Evolutionary conservation across 2,329 filamentous ascomycete genomes (phyloP).

Genomic region (Hymenoscyphus fructigenus): DNA sequence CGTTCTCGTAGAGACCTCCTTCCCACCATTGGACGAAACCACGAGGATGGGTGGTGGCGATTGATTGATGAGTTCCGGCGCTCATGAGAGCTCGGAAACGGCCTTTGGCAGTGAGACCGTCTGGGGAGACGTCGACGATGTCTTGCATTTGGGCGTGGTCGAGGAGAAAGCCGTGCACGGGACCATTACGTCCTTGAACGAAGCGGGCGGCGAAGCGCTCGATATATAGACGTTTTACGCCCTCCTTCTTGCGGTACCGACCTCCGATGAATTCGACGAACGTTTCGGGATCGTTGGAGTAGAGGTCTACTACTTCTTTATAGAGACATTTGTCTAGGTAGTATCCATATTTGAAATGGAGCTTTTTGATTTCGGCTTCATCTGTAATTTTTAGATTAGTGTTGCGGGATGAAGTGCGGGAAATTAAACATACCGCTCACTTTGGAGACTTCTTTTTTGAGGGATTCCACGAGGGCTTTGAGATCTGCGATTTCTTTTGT

Average conservation of each 20-base stretch:
- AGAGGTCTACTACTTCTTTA: slow-evolving; percentile 53
- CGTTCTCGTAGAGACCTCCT: slow-evolving; percentile 58
- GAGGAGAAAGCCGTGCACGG: slow-evolving; percentile 54
- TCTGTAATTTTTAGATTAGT: slow-evolving; percentile 38
- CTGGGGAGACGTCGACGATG: slow-evolving; percentile 50
- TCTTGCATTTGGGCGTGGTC: slow-evolving; percentile 59
- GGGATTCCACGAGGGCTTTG: slow-evolving; percentile 19
- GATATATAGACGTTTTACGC: slow-evolving; percentile 52
- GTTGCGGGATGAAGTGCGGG: slow-evolving; percentile 29
- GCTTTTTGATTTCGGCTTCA: slow-evolving; percentile 53
- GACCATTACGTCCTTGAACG: slow-evolving; percentile 54
- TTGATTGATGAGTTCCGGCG: slow-evolving; percentile 52
- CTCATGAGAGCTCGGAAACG: slow-evolving; percentile 56
- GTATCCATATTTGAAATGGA: slow-evolving; percentile 58
- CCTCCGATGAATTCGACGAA: slow-evolving; percentile 57
- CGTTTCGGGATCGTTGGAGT: slow-evolving; percentile 51
- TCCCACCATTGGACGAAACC: slow-evolving; percentile 59
- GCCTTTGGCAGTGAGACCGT: slow-evolving; percentile 48
- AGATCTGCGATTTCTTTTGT: slow-evolving; percentile 14
- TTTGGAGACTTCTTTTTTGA: slow-evolving; percentile 25
- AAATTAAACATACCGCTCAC: slow-evolving; percentile 22
- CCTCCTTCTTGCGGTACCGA: slow-evolving; percentile 51
- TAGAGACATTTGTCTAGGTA: slow-evolving; percentile 60
- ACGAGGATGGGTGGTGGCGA: slow-evolving; percentile 50
- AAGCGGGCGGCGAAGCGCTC: slow-evolving; percentile 51